These are phyloP conservation scores for Penicillium malachiteum DNA, from an alignment of 495 filamentous ascomycete genomes.

Conservation along the genomic window DNA sequence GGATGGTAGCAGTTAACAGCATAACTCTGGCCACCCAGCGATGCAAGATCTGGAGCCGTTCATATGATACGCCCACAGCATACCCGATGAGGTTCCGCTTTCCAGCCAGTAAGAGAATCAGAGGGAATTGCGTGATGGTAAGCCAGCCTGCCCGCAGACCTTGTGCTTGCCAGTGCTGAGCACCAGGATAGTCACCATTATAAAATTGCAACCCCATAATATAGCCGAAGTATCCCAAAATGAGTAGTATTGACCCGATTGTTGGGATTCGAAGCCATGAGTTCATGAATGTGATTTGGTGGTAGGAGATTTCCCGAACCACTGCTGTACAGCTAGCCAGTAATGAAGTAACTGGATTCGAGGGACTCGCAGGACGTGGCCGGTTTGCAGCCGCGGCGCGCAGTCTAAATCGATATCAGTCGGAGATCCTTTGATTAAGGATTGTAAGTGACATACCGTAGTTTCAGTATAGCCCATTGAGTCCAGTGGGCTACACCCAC, in stretches of 20 bases:
- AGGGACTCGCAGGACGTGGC: neutral
- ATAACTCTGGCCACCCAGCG: conserved; percentile 13
- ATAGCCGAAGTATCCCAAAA: conserved; percentile 8
- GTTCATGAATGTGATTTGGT: conserved; percentile 6
- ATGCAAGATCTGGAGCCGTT: conserved; percentile 10
- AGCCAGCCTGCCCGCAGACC: conserved; percentile 8
- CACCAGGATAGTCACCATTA: conserved; percentile 4
- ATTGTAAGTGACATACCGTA: neutral
- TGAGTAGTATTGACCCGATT: conserved; percentile 8
- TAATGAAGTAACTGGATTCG: conserved; percentile 1
- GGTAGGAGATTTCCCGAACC: conserved; percentile 9
- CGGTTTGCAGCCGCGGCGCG: conserved; percentile 4
- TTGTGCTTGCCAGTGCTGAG: conserved; percentile 8
- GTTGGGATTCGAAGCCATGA: conserved; percentile 13
- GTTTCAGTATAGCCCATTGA: conserved; percentile 5
- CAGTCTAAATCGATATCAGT: conserved; percentile 1
- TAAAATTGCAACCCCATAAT: conserved; percentile 11
- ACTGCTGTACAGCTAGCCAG: conserved; percentile 11
- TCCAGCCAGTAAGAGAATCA: conserved; percentile 11
- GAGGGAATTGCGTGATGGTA: conserved; percentile 10
- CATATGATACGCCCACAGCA: conserved; percentile 5
- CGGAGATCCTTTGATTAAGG: neutral
- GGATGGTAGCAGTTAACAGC: conserved; percentile 10
- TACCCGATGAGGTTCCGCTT: conserved; percentile 11
- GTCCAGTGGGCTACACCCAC: conserved; percentile 3